phyloP scores from a whole-genome alignment of 768 basidiomycete species.

The Kwoniella pini region DNA sequence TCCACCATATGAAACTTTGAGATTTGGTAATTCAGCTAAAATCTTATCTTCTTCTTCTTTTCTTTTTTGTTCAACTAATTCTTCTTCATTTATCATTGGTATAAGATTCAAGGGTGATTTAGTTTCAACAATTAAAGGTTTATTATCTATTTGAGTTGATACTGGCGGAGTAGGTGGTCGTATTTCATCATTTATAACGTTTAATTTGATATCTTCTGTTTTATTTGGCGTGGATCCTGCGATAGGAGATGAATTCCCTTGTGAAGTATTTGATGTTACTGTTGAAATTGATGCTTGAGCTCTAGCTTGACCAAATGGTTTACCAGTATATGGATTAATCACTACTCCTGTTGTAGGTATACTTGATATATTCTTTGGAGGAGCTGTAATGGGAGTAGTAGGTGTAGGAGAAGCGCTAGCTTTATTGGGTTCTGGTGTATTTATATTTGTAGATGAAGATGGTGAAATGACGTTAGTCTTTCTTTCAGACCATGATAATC shows the following conservation, averaged over 20 bases:
- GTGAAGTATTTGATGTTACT: background rate
- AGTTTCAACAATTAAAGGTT: constrained; percentile 1
- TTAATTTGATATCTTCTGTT: background rate
- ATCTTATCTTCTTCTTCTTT: constrained; percentile 35
- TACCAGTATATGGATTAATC: constrained; percentile 8
- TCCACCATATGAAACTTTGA: constrained; percentile 26
- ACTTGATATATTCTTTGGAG: background rate
- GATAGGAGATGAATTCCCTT: constrained; percentile 1
- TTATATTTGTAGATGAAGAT: constrained; percentile 4
- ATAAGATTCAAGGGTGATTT: background rate
- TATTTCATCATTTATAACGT: too few species aligned
- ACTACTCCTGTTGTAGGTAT: background rate
- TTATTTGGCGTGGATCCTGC: background rate
- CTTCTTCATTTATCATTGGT: constrained; percentile 9
- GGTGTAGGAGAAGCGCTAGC: constrained; percentile 1
- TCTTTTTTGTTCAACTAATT: constrained; percentile 21
- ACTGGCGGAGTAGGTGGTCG: constrained; percentile 8
- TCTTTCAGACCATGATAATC: constrained; percentile 40
- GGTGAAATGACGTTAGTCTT: constrained; percentile 15
- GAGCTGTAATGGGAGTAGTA: background rate
- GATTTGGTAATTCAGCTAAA: constrained; percentile 31
- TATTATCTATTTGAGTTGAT: background rate
- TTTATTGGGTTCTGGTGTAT: constrained; percentile 12
- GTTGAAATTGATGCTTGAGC: background rate
- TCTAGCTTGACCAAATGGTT: constrained; percentile 9